A percentile compares a stretch with the other conserved stretches of the same genome.
Evolutionary conservation across 441 rosid species (phyloP).

Genomic region (Euphorbia corollata): DNA sequence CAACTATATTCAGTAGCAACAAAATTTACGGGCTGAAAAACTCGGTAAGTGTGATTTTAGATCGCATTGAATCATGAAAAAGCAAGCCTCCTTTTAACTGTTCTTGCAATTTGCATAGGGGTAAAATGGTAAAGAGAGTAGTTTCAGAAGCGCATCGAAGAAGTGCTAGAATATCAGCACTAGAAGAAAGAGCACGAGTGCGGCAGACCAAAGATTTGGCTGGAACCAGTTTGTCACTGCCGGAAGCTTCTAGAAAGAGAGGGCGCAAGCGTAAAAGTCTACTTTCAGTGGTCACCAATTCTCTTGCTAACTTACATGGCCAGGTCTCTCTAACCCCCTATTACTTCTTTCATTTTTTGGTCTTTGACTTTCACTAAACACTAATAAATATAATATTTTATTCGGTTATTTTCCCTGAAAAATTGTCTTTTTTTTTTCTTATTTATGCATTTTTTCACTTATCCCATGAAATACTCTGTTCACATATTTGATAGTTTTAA

Average conservation of each 20-base stretch:
- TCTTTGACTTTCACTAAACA: not conserved
- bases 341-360: not conserved
- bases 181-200: constrained; percentile 17
- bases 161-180: constrained; percentile 22
- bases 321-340: constrained; percentile 10
- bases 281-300: constrained; percentile 12
- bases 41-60: not conserved
- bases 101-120: not conserved
- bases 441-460: not conserved
- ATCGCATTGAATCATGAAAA: not conserved
- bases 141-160: constrained; percentile 15
- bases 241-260: constrained; percentile 10
- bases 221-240: not conserved
- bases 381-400: not conserved
- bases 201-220: not conserved
- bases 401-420: not conserved
- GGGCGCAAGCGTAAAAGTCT: constrained; percentile 27
- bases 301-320: constrained; percentile 4
- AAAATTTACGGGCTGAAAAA: not conserved
- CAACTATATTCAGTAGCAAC: not conserved
- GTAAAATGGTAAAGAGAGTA: constrained; percentile 5
- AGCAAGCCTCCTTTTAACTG: not conserved
- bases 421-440: not conserved
- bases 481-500: not conserved
- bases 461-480: not conserved